These are phyloP conservation scores for Pyrrhoderma noxium DNA, from an alignment of 1,284 basidiomycete species.

Conservation along the genomic window DNA sequence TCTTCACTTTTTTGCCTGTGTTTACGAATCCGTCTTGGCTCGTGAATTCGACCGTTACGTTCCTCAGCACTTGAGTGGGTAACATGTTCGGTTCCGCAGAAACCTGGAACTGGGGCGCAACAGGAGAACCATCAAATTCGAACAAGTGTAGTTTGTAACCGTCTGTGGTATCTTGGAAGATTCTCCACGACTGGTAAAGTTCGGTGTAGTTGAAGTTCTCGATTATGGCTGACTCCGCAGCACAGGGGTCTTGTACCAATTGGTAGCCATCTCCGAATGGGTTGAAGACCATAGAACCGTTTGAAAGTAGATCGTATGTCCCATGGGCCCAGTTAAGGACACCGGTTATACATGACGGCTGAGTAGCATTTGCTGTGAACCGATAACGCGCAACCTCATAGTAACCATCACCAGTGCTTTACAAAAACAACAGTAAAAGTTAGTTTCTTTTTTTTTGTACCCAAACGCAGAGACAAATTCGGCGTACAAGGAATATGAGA, in stretches of 20 bases:
- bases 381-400: conserved; percentile 88
- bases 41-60: conserved; percentile 28
- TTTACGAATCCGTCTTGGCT: conserved; percentile 14
- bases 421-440: conserved; percentile 5
- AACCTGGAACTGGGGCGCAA: conserved; percentile 53
- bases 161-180: conserved; percentile 46
- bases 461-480: background rate
- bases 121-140: conserved; percentile 54
- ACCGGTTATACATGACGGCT: conserved; percentile 77
- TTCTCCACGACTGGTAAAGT: conserved; percentile 47
- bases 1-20: conserved; percentile 7
- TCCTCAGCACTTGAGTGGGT: conserved; percentile 46
- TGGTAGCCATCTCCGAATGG: conserved; percentile 83
- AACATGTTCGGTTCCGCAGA: conserved; percentile 60
- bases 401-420: conserved; percentile 50
- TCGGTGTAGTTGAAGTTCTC: conserved; percentile 72
- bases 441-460: background rate
- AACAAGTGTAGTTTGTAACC: conserved; percentile 62
- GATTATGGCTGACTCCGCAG: conserved; percentile 77
- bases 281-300: conserved; percentile 69
- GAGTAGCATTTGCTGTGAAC: conserved; percentile 71
- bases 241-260: conserved; percentile 88
- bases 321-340: conserved; percentile 86
- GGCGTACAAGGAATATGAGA: conserved; percentile 81
- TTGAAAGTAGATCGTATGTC: conserved; percentile 53